Evolutionary conservation across 768 basidiomycete species (phyloP).

Genomic region (Galerina marginata): DNA sequence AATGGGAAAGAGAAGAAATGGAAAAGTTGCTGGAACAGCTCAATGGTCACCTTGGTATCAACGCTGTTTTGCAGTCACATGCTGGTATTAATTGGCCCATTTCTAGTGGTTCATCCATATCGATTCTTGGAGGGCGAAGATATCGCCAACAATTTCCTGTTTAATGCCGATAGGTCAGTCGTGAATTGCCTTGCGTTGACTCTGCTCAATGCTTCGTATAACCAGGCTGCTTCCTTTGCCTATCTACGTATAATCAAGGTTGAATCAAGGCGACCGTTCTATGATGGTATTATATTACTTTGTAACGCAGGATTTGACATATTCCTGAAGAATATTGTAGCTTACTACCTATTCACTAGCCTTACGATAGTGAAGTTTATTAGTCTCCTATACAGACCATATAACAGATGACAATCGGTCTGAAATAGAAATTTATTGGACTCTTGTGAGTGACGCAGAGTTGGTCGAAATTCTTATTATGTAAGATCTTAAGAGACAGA

Average conservation of each 20-base stretch:
- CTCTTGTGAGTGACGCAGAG: too few relatives aligned
- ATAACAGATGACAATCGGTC: too few relatives aligned
- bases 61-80: background rate
- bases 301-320: too few relatives aligned
- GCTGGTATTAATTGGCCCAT: slow-evolving; percentile 1
- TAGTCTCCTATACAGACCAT: too few relatives aligned
- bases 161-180: slow-evolving; percentile 81
- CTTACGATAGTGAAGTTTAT: too few relatives aligned
- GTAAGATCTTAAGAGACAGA: too few relatives aligned
- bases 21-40: slow-evolving; percentile 77
- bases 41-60: slow-evolving; percentile 85
- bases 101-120: slow-evolving; percentile 78
- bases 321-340: too few relatives aligned
- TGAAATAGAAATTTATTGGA: too few relatives aligned
- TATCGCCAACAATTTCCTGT: slow-evolving; percentile 89
- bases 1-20: slow-evolving; percentile 89
- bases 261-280: background rate
- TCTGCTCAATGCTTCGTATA: background rate
- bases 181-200: background rate
- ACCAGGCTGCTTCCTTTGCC: slow-evolving; percentile 71
- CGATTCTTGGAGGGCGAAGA: slow-evolving; percentile 95
- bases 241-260: slow-evolving; percentile 62
- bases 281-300: too few relatives aligned
- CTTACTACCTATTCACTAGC: too few relatives aligned
- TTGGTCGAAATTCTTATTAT: too few relatives aligned